Evolutionary conservation across 2,329 filamentous ascomycete genomes (phyloP), one percentile per base, ranked within the genome.

Genomic region (Septoria petroselini): DNA sequence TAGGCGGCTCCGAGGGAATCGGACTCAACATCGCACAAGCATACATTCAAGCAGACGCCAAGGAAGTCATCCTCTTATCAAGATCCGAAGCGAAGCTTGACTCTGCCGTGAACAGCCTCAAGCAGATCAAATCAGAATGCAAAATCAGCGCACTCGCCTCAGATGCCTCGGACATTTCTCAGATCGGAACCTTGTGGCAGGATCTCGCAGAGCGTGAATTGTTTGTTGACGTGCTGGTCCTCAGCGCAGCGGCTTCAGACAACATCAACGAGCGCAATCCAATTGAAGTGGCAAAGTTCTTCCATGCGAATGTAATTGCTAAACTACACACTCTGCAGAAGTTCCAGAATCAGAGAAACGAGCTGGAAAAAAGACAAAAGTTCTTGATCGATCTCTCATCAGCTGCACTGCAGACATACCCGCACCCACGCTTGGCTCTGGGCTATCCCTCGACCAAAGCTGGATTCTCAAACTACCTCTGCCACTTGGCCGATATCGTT

Each of bases 1-100:
- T 43, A 7, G 49, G 49, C 12, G 42, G 25, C 15, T 48, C 44
- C 12, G 50, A 48, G 37, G 50, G 50, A 15, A 39, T 53, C 15
- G 50, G 50, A 14, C 48, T 48, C 33, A 14, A 33, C 17, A 48
- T 48, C 4, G 50, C 44, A 9, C 15, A 25, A 27, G 43, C 37
- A 5, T 48, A 30, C 18, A 23, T 31, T 17, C 27, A 44, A 45
- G 45, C 50, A 15, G 40, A 44, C n/a, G 50, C 40, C 15, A 23
- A 15, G n/a, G 21, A 39, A 35, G 18, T 48, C 19, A 44, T 45
- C 33, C 19, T 53, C 17, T 43, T 25, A 14, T 42, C 44, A 18
- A 17, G 50, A 18, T 42, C 25, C 3, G 9, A 48, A 40, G 11
- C 23, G 30, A 53, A 53, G 27, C 44, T 53, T 14, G 44, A 53